Evolutionary conservation across 257 asterid species (phyloP).

Genomic region (Avicennia marina): DNA sequence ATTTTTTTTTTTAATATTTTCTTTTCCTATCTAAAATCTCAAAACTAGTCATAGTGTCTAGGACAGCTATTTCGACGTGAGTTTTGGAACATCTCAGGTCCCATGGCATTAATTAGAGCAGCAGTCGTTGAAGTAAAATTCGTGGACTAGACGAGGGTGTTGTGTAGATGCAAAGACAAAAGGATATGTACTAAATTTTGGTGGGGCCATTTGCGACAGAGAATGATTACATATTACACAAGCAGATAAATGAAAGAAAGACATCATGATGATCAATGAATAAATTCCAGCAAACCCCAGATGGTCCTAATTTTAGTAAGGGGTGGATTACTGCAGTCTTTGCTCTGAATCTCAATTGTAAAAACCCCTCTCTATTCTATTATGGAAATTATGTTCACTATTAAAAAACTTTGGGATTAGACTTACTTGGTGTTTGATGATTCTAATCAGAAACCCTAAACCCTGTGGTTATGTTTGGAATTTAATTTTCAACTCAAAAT

Average conservation of each 20-base stretch:
- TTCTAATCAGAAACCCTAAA: too few species aligned
- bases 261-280: neutral
- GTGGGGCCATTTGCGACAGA: slow-evolving; percentile 24
- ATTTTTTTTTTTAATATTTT: neutral
- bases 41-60: too few species aligned
- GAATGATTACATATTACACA: slow-evolving; percentile 18
- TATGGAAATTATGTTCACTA: too few species aligned
- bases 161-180: neutral
- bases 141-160: neutral
- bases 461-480: too few species aligned
- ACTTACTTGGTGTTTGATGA: too few species aligned
- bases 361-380: too few species aligned
- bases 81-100: neutral
- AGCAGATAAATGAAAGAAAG: slow-evolving; percentile 5
- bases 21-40: neutral
- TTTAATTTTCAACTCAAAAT: too few species aligned
- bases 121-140: too few species aligned
- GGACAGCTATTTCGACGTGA: neutral
- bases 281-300: neutral
- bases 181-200: slow-evolving; percentile 14
- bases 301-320: slow-evolving; percentile 12
- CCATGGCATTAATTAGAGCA: neutral
- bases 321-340: neutral
- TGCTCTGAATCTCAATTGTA: too few species aligned
- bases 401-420: too few species aligned